A percentile compares a stretch with the other conserved stretches of the same genome.
Conservation (phyloP, 1,139 yeast genomes). For the Candida dubliniensis region DNA sequence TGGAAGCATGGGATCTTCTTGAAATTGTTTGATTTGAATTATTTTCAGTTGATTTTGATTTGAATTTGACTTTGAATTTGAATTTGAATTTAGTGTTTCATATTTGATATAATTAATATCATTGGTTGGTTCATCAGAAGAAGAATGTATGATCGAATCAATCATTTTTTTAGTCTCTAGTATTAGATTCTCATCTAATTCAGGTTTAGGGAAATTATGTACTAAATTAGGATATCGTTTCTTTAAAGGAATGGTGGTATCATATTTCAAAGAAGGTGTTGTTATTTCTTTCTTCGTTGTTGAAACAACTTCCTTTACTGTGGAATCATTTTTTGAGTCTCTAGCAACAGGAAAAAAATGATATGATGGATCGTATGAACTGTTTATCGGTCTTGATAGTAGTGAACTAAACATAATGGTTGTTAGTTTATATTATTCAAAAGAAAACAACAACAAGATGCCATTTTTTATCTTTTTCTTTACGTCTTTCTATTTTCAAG, state of each 20-base stretch:
- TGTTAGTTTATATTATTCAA: too few relatives aligned
- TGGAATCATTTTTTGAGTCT: too few relatives aligned
- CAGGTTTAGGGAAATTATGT: slow-evolving; percentile 40
- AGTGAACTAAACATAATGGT: too few relatives aligned
- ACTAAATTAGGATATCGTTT: slow-evolving; percentile 38
- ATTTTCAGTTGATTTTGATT: slow-evolving; percentile 22
- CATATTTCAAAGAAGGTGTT: slow-evolving; percentile 23
- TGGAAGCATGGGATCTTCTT: slow-evolving; percentile 86
- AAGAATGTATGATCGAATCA: slow-evolving; percentile 21
- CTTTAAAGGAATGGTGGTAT: slow-evolving; percentile 45
- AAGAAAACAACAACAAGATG: too few relatives aligned
- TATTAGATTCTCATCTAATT: slow-evolving; percentile 30
- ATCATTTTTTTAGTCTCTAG: slow-evolving; percentile 20
- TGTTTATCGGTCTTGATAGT: too few relatives aligned
- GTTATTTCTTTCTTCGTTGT: neutral
- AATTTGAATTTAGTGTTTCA: slow-evolving; percentile 4
- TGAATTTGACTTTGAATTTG: neutral
- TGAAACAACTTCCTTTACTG: neutral
- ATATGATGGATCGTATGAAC: too few relatives aligned
- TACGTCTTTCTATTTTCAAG: too few relatives aligned
- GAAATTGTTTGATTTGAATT: slow-evolving; percentile 35
- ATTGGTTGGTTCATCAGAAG: slow-evolving; percentile 17
- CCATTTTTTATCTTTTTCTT: too few relatives aligned
- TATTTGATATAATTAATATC: slow-evolving; percentile 22
- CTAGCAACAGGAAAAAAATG: too few relatives aligned